These are phyloP conservation scores for Lasiodiplodia sp. DNA, from an alignment of 2,329 filamentous ascomycete species.

Conservation along the genomic window DNA sequence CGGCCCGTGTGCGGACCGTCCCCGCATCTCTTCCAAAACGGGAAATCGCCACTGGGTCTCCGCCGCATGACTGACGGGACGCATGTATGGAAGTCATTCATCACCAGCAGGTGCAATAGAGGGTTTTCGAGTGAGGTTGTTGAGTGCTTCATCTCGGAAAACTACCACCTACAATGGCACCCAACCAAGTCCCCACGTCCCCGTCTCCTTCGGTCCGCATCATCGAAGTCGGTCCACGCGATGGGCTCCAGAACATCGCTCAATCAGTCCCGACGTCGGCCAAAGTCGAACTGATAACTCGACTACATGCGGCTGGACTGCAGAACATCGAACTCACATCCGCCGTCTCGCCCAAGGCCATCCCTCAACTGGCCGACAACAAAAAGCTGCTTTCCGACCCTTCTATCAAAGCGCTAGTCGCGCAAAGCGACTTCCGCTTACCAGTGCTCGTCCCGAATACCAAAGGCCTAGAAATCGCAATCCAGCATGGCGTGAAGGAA, in stretches of 20 bases:
- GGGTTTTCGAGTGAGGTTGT: no score
- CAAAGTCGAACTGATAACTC: conserved; percentile 58
- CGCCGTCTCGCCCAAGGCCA: conserved; percentile 62
- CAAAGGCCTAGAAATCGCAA: conserved; percentile 65
- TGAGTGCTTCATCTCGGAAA: no score
- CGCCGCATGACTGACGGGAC: no score
- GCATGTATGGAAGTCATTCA: no score
- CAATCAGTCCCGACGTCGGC: conserved; percentile 55
- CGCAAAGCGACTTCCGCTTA: conserved; percentile 21
- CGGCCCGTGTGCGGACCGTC: conserved; percentile 6
- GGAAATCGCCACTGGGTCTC: not conserved
- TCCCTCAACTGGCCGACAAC: conserved; percentile 51
- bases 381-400: not conserved
- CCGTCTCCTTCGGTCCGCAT: no score
- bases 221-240: not conserved
- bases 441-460: conserved; percentile 53
- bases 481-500: conserved; percentile 44
- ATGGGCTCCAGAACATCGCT: conserved; percentile 61
- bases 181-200: no score
- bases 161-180: no score
- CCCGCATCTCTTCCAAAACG: not conserved
- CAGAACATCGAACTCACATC: conserved; percentile 61
- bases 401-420: not conserved
- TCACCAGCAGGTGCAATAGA: no score
- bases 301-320: conserved; percentile 56